phyloP scores from a whole-genome alignment of 768 basidiomycete species.

The Boletus vinaceobasis region DNA sequence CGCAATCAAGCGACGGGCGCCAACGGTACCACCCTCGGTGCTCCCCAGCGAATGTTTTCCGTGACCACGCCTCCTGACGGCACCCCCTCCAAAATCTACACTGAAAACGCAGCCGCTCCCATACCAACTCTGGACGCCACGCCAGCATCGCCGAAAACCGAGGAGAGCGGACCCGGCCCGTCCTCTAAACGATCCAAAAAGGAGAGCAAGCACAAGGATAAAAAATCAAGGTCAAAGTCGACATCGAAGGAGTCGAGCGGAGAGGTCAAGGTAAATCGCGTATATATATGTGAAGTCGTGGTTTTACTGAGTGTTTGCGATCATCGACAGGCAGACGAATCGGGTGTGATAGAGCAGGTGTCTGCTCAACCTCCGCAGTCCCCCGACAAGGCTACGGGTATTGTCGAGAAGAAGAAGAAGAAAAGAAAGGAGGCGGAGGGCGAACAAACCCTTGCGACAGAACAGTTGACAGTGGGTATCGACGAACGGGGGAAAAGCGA shows the following conservation, averaged over 20 bases:
- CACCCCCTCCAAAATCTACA: background rate
- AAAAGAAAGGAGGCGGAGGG: conserved; percentile 5
- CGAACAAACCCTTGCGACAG: background rate
- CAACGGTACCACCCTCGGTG: conserved; percentile 70
- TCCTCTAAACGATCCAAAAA: conserved; percentile 15
- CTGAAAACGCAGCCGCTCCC: background rate
- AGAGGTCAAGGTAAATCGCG: conserved; percentile 13
- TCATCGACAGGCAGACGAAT: conserved; percentile 4
- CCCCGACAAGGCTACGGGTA: background rate
- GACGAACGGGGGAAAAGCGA: conserved; percentile 1
- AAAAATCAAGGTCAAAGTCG: conserved; percentile 13
- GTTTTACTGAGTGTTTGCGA: conserved; percentile 8
- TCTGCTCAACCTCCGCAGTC: background rate
- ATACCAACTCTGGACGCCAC: background rate
- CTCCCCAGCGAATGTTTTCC: conserved; percentile 51
- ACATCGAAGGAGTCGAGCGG: conserved; percentile 5
- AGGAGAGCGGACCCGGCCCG: background rate
- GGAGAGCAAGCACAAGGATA: conserved; percentile 19
- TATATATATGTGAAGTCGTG: background rate
- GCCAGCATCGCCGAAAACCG: conserved; percentile 1
- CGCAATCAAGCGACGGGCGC: conserved; percentile 49
- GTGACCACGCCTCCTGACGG: conserved; percentile 25
- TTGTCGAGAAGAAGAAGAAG: conserved; percentile 17
- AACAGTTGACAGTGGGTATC: background rate
- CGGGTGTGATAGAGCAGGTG: background rate